These are phyloP conservation scores for Clarireedia paspali DNA, from an alignment of 2,329 filamentous ascomycete species.

Conservation along the genomic window DNA sequence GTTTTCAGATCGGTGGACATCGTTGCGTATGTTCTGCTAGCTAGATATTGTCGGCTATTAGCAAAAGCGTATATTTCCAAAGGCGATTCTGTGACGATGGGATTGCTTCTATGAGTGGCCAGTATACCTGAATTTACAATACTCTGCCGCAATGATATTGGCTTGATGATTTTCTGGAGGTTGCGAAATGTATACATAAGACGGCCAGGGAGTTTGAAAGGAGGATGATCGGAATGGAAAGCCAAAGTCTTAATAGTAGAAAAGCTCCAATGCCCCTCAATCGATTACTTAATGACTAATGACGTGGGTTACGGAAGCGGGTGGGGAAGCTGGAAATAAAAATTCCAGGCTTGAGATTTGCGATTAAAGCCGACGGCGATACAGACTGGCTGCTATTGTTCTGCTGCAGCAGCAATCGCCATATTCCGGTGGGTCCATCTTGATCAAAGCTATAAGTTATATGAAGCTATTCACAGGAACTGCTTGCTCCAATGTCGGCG, in stretches of 20 bases:
- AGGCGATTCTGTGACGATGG: background rate
- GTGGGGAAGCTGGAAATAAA: too few relatives aligned
- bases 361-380: too few relatives aligned
- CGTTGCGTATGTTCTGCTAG: conserved; percentile 26
- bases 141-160: conserved; percentile 12
- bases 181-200: conserved; percentile 21
- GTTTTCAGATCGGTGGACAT: conserved; percentile 61
- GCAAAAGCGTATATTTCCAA: background rate
- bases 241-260: background rate
- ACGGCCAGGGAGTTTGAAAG: background rate
- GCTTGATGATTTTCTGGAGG: conserved; percentile 17
- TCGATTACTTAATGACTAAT: too few relatives aligned
- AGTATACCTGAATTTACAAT: conserved; percentile 21
- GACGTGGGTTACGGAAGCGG: too few relatives aligned
- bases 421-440: too few relatives aligned
- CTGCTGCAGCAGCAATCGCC: too few relatives aligned
- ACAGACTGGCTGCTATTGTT: too few relatives aligned
- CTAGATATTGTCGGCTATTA: conserved; percentile 16
- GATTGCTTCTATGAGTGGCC: background rate
- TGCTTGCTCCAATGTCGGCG: too few relatives aligned
- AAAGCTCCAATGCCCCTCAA: too few relatives aligned
- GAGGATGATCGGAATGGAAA: background rate
- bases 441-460: too few relatives aligned
- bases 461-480: too few relatives aligned
- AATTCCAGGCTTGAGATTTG: too few relatives aligned